Percentiles rank a stretch among this genome's conserved stretches.
Evolutionary conservation across 768 basidiomycete species (phyloP).

Genomic region (Mycena belliarum): DNA sequence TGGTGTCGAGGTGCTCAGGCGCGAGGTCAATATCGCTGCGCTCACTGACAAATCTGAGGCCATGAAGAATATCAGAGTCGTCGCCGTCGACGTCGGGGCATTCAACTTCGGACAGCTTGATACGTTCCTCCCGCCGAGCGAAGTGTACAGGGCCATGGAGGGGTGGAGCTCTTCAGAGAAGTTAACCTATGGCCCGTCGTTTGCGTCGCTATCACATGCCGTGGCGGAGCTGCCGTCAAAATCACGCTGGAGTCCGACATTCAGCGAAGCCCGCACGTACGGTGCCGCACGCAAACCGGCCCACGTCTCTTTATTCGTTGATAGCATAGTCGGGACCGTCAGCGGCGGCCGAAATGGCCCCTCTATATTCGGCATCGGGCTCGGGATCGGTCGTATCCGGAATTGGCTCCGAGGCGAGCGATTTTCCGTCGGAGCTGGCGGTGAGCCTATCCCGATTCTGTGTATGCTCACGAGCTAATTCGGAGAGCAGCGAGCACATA

Average conservation of each 20-base stretch:
- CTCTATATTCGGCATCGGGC: slow-evolving; percentile 43
- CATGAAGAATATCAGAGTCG: slow-evolving; percentile 68
- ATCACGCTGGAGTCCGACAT: slow-evolving; percentile 33
- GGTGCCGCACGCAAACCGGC: slow-evolving; percentile 54
- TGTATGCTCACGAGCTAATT: slow-evolving; percentile 9
- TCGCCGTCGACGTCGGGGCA: slow-evolving; percentile 73
- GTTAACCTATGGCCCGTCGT: slow-evolving; percentile 70
- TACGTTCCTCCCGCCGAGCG: slow-evolving; percentile 30
- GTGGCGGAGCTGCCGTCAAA: slow-evolving; percentile 24
- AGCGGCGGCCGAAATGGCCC: slow-evolving; percentile 52
- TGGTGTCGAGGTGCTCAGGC: slow-evolving; percentile 69
- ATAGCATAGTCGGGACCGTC: slow-evolving; percentile 59
- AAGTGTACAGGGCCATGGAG: slow-evolving; percentile 55
- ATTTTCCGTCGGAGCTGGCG: slow-evolving; percentile 78
- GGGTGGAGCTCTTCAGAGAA: slow-evolving; percentile 78
- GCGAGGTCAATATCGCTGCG: slow-evolving; percentile 65
- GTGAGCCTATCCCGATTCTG: slow-evolving; percentile 40
- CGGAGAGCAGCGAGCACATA: slow-evolving; percentile 63
- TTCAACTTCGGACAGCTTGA: slow-evolving; percentile 39
- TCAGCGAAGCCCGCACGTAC: slow-evolving; percentile 41
- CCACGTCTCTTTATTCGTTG: slow-evolving; percentile 57
- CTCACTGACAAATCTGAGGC: slow-evolving; percentile 54
- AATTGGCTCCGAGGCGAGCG: slow-evolving; percentile 68
- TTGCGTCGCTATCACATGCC: slow-evolving; percentile 47
- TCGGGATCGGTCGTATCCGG: slow-evolving; percentile 48